Percentiles rank a stretch among this genome's conserved stretches.
phyloP scores from a whole-genome alignment of 2,329 filamentous ascomycete species.

The Talaromyces albobiverticillius region DNA sequence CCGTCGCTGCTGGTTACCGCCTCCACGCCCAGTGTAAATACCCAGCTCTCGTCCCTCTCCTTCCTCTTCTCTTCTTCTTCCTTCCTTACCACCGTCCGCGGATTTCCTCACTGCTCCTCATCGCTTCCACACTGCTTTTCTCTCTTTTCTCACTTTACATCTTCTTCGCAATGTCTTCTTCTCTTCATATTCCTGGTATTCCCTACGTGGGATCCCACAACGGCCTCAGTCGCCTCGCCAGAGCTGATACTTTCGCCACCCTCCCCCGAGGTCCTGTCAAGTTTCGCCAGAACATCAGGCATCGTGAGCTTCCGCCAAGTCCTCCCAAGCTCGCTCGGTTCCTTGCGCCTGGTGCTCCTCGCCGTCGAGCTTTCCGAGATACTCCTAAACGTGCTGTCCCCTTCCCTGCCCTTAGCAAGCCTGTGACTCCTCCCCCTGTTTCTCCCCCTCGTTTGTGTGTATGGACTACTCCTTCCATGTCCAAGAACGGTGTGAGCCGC shows the following conservation, averaged over 20 bases:
- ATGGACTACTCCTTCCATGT: constrained; percentile 10
- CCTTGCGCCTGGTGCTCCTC: constrained; percentile 6
- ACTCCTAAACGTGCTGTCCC: constrained; percentile 15
- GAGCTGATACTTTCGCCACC: constrained; percentile 14
- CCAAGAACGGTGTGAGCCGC: constrained; percentile 11
- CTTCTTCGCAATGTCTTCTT: constrained; percentile 20
- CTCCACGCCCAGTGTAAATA: too few species aligned
- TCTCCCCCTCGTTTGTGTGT: constrained; percentile 4
- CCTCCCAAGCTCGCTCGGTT: constrained; percentile 1
- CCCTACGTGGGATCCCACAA: constrained; percentile 8
- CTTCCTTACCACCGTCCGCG: background rate
- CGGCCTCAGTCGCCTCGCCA: constrained; percentile 4
- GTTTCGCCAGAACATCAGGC: constrained; percentile 10
- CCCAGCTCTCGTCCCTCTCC: constrained; percentile 3
- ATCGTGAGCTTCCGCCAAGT: background rate
- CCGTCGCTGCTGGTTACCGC: too few species aligned
- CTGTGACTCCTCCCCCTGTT: constrained; percentile 5
- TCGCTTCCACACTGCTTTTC: constrained; percentile 5
- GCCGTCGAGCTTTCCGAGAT: constrained; percentile 16
- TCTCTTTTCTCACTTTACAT: background rate
- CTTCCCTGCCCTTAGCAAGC: constrained; percentile 11
- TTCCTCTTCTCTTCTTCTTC: constrained; percentile 4
- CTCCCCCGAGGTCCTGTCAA: constrained; percentile 14
- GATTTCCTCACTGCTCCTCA: too few species aligned
- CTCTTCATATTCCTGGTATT: constrained; percentile 19